Percentiles rank a stretch among this genome's conserved stretches.
Conservation (phyloP, 2,329 filamentous ascomycete species). For the Microcyclosporella mali region DNA sequence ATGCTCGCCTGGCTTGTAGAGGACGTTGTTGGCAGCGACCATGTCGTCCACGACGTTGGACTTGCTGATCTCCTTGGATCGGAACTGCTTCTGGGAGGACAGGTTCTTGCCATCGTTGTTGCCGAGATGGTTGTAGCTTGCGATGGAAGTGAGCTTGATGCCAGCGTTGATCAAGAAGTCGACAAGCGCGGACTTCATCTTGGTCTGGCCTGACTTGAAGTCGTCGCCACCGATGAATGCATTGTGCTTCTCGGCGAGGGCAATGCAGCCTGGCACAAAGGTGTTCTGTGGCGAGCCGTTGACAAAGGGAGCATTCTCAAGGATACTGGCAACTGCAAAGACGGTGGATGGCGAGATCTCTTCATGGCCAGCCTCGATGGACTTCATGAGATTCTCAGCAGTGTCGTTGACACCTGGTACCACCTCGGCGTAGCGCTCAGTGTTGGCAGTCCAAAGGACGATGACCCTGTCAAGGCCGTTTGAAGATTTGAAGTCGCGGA, state of each 20-base stretch:
- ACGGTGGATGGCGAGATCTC: constrained; percentile 94
- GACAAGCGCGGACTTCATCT: constrained; percentile 99
- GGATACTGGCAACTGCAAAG: constrained; percentile 89
- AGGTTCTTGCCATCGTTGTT: constrained; percentile 99
- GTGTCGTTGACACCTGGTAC: constrained; percentile 90
- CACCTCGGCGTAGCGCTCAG: constrained; percentile 89
- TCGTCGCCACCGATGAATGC: constrained; percentile 96
- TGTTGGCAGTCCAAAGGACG: constrained; percentile 98
- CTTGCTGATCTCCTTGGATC: constrained; percentile 99
- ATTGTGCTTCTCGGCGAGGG: constrained; percentile 78
- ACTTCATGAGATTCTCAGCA: constrained; percentile 81
- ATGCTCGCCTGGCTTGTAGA: constrained; percentile 89
- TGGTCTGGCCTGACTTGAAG: constrained; percentile 99
- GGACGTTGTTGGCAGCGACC: constrained; percentile 87
- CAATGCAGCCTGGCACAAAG: constrained; percentile 86
- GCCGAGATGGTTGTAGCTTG: constrained; percentile 97
- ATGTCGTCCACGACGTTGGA: constrained; percentile 99
- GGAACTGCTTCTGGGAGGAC: constrained; percentile 96
- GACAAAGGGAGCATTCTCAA: constrained; percentile 90
- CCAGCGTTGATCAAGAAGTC: constrained; percentile 98
- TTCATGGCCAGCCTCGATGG: constrained; percentile 78
- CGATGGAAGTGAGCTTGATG: constrained; percentile 97
- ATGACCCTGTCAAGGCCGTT: constrained; percentile 91
- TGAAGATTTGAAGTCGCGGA: constrained; percentile 82
- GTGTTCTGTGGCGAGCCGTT: constrained; percentile 99